phyloP scores from a whole-genome alignment of 352 stramenopile species.

The Plasmopara viticola region DNA sequence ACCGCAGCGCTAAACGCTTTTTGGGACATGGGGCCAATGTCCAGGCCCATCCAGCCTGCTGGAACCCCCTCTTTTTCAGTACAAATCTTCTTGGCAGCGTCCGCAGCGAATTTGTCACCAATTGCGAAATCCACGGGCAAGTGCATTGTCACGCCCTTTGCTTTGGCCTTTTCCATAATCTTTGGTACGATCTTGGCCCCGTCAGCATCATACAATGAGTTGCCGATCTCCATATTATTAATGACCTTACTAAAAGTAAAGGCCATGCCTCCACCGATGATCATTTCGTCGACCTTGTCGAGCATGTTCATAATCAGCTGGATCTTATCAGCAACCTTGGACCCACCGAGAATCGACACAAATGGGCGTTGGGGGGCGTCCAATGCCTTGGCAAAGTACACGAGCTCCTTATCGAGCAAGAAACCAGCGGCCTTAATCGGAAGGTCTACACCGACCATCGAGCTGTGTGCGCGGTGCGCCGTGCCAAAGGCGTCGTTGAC shows the following conservation, averaged over 20 bases:
- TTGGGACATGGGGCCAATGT: constrained; percentile 94
- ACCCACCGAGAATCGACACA: constrained; percentile 97
- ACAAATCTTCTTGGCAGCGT: constrained; percentile 90
- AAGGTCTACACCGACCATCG: constrained; percentile 94
- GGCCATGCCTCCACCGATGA: constrained; percentile 99
- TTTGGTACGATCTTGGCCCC: constrained; percentile 80
- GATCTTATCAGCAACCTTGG: constrained; percentile 99
- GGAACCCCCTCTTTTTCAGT: constrained; percentile 91
- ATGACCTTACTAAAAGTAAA: constrained; percentile 99
- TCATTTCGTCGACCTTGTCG: constrained; percentile 98
- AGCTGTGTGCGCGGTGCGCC: constrained; percentile 97
- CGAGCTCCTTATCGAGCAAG: constrained; percentile 98
- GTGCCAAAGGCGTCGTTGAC: constrained; percentile 99
- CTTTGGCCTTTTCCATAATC: constrained; percentile 96
- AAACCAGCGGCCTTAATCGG: constrained; percentile 91
- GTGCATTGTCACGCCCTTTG: constrained; percentile 96
- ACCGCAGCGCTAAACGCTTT: constrained; percentile 79
- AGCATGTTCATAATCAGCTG: constrained; percentile 99
- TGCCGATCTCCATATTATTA: constrained; percentile 94
- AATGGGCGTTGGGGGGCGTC: constrained; percentile 95
- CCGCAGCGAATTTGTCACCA: constrained; percentile 95
- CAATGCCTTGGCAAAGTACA: constrained; percentile 99
- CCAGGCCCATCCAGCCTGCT: constrained; percentile 96
- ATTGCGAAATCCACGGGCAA: constrained; percentile 97
- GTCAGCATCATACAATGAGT: constrained; percentile 89